phyloP scores from a whole-genome alignment of 305 asterid species.

The Fraxinus floribunda region DNA sequence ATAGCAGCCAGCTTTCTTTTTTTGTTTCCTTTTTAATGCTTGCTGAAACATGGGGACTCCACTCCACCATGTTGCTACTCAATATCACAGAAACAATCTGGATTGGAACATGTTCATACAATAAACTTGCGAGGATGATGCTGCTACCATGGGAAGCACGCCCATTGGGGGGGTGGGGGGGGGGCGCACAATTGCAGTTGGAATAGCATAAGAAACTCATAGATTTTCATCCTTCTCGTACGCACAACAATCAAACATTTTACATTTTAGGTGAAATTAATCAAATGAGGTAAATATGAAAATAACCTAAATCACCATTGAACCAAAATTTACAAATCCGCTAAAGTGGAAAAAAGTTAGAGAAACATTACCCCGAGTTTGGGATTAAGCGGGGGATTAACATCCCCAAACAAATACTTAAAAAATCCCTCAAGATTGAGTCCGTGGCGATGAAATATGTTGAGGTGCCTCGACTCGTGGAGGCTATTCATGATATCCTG shows the following conservation, averaged over 20 bases:
- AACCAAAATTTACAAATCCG: not conserved
- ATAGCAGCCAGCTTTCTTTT: not conserved
- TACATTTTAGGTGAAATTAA: not conserved
- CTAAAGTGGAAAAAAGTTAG: not conserved
- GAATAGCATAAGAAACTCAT: not conserved
- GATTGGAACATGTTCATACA: not conserved
- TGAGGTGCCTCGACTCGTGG: conserved; percentile 39
- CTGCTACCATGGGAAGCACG: no score
- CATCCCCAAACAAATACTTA: conserved; percentile 65
- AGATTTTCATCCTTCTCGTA: not conserved
- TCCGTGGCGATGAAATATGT: conserved; percentile 61
- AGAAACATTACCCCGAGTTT: conserved; percentile 56
- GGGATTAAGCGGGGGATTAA: conserved; percentile 60
- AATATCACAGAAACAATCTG: not conserved
- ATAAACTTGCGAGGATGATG: not conserved
- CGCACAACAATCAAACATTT: not conserved
- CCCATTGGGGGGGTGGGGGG: no score
- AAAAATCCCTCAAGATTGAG: conserved; percentile 62
- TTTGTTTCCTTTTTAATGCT: not conserved
- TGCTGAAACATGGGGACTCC: not conserved
- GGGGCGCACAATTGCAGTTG: no score
- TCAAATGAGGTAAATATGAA: not conserved
- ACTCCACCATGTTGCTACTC: not conserved
- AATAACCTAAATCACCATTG: not conserved
- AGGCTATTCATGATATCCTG: conserved; percentile 54